Evolutionary conservation across 73 alveolate genomes (phyloP), one percentile per base, ranked within the genome.

Genomic region (Symbiodinium natans): DNA sequence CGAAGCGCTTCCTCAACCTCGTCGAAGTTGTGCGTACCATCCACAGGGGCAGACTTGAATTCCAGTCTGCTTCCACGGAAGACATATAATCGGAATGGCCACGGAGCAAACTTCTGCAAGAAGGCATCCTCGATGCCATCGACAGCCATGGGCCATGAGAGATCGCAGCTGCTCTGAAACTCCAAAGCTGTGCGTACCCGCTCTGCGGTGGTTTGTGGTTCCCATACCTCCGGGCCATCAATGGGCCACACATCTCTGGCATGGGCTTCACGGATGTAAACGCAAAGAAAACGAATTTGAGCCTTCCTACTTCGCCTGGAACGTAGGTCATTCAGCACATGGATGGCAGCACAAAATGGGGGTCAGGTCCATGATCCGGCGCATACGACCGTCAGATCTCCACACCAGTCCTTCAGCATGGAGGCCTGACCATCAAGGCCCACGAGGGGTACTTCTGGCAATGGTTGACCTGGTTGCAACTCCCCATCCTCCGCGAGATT

Each of bases 311-410:
- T 0, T 36, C 83, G 94, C 84, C 94, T 31, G 23, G 73, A 23
- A 13, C 52, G n/a, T 15, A 88, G 2, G 74, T 88, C 95, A 41
- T 88, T 88, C 86, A 88, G 86, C 86, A 88, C 95, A 40, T 63
- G 95, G 74, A 88, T 88, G 43, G 95, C 95, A 63, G 86, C 95
- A 40, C 95, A 86, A n/a, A 88, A 88, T 63, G 95, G 95, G 25
- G 95, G 95, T 88, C 95, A 88, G 95, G 86, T 88, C 86, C 86
- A 88, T 4, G 95, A 88, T 46, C 95, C 95, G 3, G 95, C 84
- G 63, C 95, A 88, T 1, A 88, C 95, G 33, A 88, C 86, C 2
- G 95, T 88, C 36, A 88, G 95, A 39, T 88, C 95, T 63, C 95
- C 95, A 39, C 95, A 88, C 86, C 86, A 88, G 7, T 88, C 86